Evolutionary conservation across 345 rosid genomes (phyloP).

Genomic region (Camelina laxa): DNA sequence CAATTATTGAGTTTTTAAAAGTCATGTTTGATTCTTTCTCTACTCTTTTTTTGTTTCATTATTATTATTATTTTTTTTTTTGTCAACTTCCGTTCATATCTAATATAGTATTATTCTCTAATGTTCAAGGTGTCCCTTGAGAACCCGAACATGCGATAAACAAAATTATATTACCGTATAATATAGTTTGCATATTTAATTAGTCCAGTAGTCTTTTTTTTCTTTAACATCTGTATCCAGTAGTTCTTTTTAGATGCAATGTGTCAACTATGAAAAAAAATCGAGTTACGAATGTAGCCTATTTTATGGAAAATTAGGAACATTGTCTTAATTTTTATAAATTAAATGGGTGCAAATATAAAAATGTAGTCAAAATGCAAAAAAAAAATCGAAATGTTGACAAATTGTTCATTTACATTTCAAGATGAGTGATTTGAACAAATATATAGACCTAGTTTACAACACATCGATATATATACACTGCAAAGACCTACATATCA

Average conservation of each 20-base stretch:
- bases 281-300: background rate
- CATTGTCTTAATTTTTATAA: no score
- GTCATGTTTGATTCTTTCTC: constrained; percentile 45
- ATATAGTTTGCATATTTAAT: background rate
- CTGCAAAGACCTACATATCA: no score
- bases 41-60: constrained; percentile 24
- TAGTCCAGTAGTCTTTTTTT: background rate
- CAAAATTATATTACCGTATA: background rate
- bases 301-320: no score
- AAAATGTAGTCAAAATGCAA: no score
- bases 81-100: constrained; percentile 34
- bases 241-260: background rate
- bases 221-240: background rate
- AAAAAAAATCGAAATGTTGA: no score
- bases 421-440: no score
- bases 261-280: background rate
- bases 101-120: constrained; percentile 4
- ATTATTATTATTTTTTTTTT: background rate
- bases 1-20: constrained; percentile 44
- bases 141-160: constrained; percentile 19
- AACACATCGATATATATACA: no score
- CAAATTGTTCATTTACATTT: no score
- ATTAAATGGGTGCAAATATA: no score
- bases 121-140: constrained; percentile 35
- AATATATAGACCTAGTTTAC: no score